phyloP scores from a whole-genome alignment of 805 yeast species.

The Candida caryicola region DNA sequence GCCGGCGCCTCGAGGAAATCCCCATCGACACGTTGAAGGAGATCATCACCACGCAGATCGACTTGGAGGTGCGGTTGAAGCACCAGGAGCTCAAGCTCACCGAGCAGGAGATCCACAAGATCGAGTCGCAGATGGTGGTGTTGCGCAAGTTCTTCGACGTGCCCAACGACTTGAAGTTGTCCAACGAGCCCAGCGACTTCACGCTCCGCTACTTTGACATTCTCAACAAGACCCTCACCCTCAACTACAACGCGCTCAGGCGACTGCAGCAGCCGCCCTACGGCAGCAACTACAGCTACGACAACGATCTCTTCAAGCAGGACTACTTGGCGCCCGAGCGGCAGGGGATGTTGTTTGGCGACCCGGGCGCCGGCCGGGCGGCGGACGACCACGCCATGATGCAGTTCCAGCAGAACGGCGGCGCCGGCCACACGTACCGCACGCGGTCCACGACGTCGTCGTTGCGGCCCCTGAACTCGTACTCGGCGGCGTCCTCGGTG shows the following conservation, averaged over 20 bases:
- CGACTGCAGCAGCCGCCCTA: slow-evolving; percentile 4
- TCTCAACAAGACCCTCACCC: slow-evolving; percentile 31
- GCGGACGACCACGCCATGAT: slow-evolving; percentile 1
- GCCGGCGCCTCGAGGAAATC: slow-evolving; percentile 8
- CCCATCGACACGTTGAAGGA: slow-evolving; percentile 29
- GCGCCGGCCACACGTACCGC: slow-evolving; percentile 32
- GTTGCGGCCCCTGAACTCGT: slow-evolving; percentile 22
- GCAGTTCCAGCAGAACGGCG: slow-evolving; percentile 6
- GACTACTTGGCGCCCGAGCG: slow-evolving; percentile 7
- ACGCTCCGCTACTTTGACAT: slow-evolving; percentile 41
- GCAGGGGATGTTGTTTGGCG: slow-evolving; percentile 1
- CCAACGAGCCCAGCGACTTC: slow-evolving; percentile 44
- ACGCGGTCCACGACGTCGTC: slow-evolving; percentile 53
- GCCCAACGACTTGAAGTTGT: slow-evolving; percentile 37
- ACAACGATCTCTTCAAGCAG: slow-evolving; percentile 7
- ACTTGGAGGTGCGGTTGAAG: slow-evolving; percentile 57
- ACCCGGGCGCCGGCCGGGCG: neutral
- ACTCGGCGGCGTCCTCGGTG: slow-evolving; percentile 1
- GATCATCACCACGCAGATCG: slow-evolving; percentile 46
- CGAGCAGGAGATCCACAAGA: slow-evolving; percentile 53
- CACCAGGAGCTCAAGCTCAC: slow-evolving; percentile 53
- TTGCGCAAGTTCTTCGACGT: slow-evolving; percentile 46
- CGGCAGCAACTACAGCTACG: slow-evolving; percentile 6
- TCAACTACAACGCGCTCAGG: slow-evolving; percentile 29
- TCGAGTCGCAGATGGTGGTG: slow-evolving; percentile 55